These are phyloP conservation scores for Herpotrichia juniperi DNA, from an alignment of 2,329 filamentous ascomycete genomes.

Conservation along the genomic window DNA sequence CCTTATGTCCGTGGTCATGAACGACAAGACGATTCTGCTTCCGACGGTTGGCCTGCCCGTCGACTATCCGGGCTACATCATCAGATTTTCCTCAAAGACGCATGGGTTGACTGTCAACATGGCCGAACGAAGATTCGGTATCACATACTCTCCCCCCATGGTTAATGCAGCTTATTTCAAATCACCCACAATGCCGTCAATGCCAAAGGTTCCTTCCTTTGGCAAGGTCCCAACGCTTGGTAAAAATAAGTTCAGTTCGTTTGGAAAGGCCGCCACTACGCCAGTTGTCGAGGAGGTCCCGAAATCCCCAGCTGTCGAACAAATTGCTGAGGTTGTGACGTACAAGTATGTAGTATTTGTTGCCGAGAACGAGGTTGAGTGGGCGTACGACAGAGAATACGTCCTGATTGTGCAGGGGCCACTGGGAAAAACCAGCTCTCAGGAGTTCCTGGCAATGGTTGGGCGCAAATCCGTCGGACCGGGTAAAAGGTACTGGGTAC, in stretches of 20 bases:
- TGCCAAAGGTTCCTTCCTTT: slow-evolving; percentile 18
- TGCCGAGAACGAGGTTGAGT: slow-evolving; percentile 18
- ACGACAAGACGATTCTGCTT: slow-evolving; percentile 19
- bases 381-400: slow-evolving; percentile 18
- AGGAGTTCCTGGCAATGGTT: slow-evolving; percentile 17
- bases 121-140: slow-evolving; percentile 17
- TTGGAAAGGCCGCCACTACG: slow-evolving; percentile 11
- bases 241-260: slow-evolving; percentile 8
- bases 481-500: slow-evolving; percentile 17
- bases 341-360: slow-evolving; percentile 21
- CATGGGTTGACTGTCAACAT: slow-evolving; percentile 19
- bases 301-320: slow-evolving; percentile 9
- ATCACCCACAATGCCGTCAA: slow-evolving; percentile 14
- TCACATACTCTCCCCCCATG: slow-evolving; percentile 12
- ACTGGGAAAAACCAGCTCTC: slow-evolving; percentile 8
- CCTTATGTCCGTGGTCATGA: slow-evolving; percentile 13
- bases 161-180: slow-evolving; percentile 5
- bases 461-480: slow-evolving; percentile 15
- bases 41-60: slow-evolving; percentile 19
- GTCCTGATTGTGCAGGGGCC: slow-evolving; percentile 13
- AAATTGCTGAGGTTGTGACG: slow-evolving; percentile 8
- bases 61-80: slow-evolving; percentile 19
- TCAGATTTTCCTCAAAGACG: slow-evolving; percentile 11
- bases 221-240: slow-evolving; percentile 14
- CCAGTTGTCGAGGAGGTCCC: slow-evolving; percentile 8